phyloP scores from a whole-genome alignment of 1,139 yeast genomes.

The Nakaseomyces sp. region DNA sequence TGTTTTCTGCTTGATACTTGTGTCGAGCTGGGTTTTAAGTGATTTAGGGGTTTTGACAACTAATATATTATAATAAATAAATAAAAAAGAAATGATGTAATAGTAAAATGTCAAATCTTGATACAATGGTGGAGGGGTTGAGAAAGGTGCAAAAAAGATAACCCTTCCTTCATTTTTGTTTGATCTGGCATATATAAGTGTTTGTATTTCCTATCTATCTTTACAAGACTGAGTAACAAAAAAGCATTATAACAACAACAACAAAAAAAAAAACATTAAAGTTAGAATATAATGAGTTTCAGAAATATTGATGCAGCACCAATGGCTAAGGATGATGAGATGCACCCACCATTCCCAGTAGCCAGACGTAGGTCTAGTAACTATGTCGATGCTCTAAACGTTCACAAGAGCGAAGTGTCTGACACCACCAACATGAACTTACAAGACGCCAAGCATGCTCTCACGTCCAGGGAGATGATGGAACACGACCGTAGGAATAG shows the following conservation, averaged over 20 bases:
- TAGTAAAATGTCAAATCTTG: no score
- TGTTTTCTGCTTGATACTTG: no score
- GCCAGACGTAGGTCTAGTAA: constrained; percentile 5
- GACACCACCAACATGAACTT: constrained; percentile 5
- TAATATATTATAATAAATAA: no score
- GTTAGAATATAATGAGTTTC: background rate
- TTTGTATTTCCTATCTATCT: no score
- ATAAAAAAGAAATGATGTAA: no score
- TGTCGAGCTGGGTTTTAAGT: no score
- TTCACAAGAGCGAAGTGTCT: constrained; percentile 6
- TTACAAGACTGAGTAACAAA: no score
- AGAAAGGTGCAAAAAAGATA: no score
- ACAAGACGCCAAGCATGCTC: constrained; percentile 8
- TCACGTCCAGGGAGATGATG: constrained; percentile 3
- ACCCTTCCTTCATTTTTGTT: no score
- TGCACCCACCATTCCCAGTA: constrained; percentile 3
- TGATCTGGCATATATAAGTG: background rate
- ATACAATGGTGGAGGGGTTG: no score
- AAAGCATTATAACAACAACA: no score
- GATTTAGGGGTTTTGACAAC: no score
- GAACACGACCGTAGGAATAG: constrained; percentile 6
- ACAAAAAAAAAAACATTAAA: background rate
- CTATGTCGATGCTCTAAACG: constrained; percentile 8
- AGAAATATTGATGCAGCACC: constrained; percentile 1
- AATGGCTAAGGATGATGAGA: constrained; percentile 5